phyloP scores from a whole-genome alignment of 768 basidiomycete genomes.

The Termitomyces sp. region DNA sequence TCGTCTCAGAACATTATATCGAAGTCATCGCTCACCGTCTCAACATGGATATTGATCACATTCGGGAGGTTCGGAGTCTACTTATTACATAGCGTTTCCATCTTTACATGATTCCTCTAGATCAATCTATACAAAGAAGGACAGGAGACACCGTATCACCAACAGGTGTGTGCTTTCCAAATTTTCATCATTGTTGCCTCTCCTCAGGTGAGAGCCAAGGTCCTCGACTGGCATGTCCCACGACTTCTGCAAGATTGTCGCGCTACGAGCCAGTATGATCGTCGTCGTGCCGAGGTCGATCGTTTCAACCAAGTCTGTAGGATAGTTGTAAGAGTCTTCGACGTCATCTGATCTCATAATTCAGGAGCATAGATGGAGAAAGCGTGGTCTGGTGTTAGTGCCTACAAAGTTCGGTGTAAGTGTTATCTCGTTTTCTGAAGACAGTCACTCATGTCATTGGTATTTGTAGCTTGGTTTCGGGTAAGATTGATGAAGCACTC shows the following conservation, averaged over 20 bases:
- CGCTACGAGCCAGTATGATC: conserved; percentile 11
- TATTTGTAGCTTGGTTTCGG: conserved; percentile 11
- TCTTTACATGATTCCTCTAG: not conserved
- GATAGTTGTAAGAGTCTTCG: not conserved
- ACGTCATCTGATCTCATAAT: not conserved
- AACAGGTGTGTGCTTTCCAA: conserved; percentile 1
- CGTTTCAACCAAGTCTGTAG: conserved; percentile 7
- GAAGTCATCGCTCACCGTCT: conserved; percentile 13
- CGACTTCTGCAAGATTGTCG: conserved; percentile 15
- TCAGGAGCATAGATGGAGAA: conserved; percentile 14
- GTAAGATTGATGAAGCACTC: not conserved
- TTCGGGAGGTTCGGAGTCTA: conserved; percentile 7
- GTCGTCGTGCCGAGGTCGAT: conserved; percentile 13
- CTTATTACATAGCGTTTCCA: not conserved
- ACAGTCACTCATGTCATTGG: not conserved
- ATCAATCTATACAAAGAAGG: conserved; percentile 15
- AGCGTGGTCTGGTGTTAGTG: conserved; percentile 12
- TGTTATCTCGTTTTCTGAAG: not conserved
- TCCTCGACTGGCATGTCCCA: conserved; percentile 16
- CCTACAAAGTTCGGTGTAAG: conserved; percentile 15
- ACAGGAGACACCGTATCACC: conserved; percentile 14
- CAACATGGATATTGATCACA: conserved; percentile 10
- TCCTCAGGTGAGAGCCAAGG: not conserved
- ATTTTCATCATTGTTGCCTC: not conserved
- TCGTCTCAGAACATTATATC: conserved; percentile 9